phyloP scores from a whole-genome alignment of 23 red algal genomes.

The Gracilaria gracilis region DNA sequence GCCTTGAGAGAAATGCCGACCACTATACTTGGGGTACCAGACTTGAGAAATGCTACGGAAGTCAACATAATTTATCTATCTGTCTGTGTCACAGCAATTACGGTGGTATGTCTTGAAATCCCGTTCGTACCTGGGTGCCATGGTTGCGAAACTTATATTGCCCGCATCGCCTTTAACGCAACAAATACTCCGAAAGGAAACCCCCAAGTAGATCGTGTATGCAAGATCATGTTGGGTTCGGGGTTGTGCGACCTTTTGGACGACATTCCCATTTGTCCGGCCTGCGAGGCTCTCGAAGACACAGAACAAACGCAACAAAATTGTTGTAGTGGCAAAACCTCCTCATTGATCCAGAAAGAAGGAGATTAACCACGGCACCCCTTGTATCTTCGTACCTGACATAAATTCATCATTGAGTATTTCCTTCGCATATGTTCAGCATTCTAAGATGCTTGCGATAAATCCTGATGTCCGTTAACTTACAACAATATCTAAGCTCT shows the following conservation, averaged over 20 bases:
- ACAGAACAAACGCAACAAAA: background rate
- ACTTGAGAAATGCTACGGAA: background rate
- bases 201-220: background rate
- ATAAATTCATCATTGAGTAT: too few relatives aligned
- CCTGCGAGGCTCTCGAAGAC: constrained; percentile 6
- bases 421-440: too few relatives aligned
- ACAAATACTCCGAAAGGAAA: background rate
- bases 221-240: background rate
- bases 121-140: constrained; percentile 23
- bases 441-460: too few relatives aligned
- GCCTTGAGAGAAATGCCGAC: background rate
- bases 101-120: constrained; percentile 14
- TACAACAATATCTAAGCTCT: too few relatives aligned
- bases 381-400: too few relatives aligned
- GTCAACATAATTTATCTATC: constrained; percentile 22
- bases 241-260: constrained; percentile 10
- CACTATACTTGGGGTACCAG: background rate
- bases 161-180: background rate
- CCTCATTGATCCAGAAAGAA: background rate
- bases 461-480: too few relatives aligned
- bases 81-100: constrained; percentile 11
- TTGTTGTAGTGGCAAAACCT: background rate
- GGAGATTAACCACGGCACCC: too few relatives aligned
- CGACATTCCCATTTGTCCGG: constrained; percentile 9
- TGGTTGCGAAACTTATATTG: constrained; percentile 23